These are phyloP conservation scores for Candida manassasensis DNA, from an alignment of 805 yeast species.

Conservation along the genomic window DNA sequence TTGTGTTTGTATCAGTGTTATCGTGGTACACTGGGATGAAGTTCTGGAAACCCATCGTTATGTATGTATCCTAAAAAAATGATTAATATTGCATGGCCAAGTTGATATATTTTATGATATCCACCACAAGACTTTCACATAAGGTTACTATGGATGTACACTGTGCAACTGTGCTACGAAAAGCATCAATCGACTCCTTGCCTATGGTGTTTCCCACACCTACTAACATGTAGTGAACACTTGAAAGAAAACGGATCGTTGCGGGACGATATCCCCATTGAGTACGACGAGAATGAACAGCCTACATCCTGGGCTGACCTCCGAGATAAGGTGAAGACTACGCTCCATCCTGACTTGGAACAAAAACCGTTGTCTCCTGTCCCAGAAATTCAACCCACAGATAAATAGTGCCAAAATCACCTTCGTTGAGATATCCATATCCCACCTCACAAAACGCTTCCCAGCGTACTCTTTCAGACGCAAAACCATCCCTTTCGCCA, in stretches of 20 bases:
- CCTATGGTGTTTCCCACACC: too few species aligned
- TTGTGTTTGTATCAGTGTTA: conserved; percentile 17
- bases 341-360: conserved; percentile 26
- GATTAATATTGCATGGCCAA: too few species aligned
- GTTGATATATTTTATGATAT: background rate
- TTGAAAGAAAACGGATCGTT: conserved; percentile 61
- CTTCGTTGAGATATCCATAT: too few species aligned
- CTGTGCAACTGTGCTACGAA: too few species aligned
- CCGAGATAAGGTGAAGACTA: conserved; percentile 24
- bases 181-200: too few species aligned
- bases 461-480: too few species aligned
- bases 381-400: conserved; percentile 7
- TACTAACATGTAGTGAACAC: conserved; percentile 43
- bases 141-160: too few species aligned
- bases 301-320: conserved; percentile 39
- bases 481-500: too few species aligned
- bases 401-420: background rate
- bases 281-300: conserved; percentile 32
- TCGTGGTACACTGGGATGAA: conserved; percentile 50
- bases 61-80: too few species aligned
- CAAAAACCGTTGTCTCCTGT: conserved; percentile 5
- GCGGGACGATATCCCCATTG: conserved; percentile 55
- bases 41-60: conserved; percentile 71
- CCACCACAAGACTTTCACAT: too few species aligned
- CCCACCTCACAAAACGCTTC: too few species aligned